These are phyloP conservation scores for Thielaviopsis punctulata DNA, from an alignment of 2,329 filamentous ascomycete genomes.

Conservation along the genomic window DNA sequence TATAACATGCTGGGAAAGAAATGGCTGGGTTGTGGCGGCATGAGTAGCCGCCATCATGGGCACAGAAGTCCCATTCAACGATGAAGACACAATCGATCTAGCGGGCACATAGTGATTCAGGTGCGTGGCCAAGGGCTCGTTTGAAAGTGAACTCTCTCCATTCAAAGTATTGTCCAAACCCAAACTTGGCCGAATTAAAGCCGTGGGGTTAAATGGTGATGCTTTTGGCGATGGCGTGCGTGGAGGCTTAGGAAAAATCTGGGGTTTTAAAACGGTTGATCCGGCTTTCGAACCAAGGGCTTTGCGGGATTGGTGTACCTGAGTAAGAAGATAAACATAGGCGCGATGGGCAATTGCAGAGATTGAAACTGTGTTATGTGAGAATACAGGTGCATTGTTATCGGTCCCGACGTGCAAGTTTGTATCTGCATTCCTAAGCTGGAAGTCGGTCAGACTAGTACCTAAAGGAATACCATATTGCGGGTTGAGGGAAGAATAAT, in stretches of 20 bases:
- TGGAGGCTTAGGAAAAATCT: slow-evolving; percentile 8
- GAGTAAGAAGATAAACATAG: slow-evolving; percentile 1
- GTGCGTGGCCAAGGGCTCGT: background rate
- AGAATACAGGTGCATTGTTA: background rate
- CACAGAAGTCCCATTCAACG: background rate
- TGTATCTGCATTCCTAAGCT: background rate
- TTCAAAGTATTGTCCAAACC: background rate
- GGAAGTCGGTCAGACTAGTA: background rate
- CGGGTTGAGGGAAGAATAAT: background rate
- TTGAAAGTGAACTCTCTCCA: background rate
- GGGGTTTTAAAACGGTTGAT: background rate
- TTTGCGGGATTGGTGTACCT: background rate
- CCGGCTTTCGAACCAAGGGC: background rate
- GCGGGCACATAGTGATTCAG: background rate
- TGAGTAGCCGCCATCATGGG: background rate
- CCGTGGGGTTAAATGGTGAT: background rate
- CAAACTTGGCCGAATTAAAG: background rate
- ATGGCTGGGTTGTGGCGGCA: background rate
- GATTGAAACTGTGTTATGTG: background rate
- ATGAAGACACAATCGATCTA: background rate
- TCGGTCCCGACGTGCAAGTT: background rate
- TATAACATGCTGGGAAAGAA: background rate
- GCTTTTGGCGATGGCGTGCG: background rate
- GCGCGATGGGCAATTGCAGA: slow-evolving; percentile 1
- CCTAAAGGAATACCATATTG: background rate